These are phyloP conservation scores for Vaccinium macrocarpon DNA, from an alignment of 148 eudicot genomes.

Conservation along the genomic window DNA sequence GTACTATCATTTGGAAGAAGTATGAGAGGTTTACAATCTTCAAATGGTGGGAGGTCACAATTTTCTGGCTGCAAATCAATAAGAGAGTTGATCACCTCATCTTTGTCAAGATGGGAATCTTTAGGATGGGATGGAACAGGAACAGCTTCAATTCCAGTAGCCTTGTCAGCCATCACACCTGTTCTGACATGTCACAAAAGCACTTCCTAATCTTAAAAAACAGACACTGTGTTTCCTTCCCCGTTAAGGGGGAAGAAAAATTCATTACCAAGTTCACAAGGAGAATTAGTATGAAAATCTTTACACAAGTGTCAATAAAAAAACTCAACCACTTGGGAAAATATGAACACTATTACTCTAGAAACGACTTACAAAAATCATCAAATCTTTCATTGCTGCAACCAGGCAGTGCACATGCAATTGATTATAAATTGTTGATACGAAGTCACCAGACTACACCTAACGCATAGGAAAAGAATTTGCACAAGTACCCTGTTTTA, in stretches of 20 bases:
- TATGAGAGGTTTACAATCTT: slow-evolving; percentile 59
- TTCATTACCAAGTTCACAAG: background rate
- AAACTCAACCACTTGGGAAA: background rate
- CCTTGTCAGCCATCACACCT: slow-evolving; percentile 80
- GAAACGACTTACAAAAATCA: background rate
- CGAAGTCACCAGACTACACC: background rate
- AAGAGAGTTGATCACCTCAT: slow-evolving; percentile 73
- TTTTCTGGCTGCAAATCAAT: slow-evolving; percentile 70
- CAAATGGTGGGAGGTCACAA: slow-evolving; percentile 83
- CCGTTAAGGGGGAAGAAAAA: background rate
- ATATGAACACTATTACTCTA: background rate
- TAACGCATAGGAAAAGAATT: background rate
- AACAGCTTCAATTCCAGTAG: slow-evolving; percentile 85
- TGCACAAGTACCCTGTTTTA: background rate
- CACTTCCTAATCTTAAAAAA: background rate
- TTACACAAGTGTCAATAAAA: background rate
- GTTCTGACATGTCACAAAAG: slow-evolving; percentile 44
- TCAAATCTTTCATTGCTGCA: background rate
- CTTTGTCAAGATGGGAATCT: slow-evolving; percentile 65
- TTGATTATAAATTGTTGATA: background rate
- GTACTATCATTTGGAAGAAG: background rate
- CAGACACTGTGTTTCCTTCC: background rate
- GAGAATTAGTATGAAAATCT: background rate
- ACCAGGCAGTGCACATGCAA: background rate
- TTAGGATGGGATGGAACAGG: slow-evolving; percentile 83